Evolutionary conservation across 2,329 filamentous ascomycete genomes (phyloP), one percentile per base, ranked within the genome.

Genomic region (Aspergillus ochraceus): DNA sequence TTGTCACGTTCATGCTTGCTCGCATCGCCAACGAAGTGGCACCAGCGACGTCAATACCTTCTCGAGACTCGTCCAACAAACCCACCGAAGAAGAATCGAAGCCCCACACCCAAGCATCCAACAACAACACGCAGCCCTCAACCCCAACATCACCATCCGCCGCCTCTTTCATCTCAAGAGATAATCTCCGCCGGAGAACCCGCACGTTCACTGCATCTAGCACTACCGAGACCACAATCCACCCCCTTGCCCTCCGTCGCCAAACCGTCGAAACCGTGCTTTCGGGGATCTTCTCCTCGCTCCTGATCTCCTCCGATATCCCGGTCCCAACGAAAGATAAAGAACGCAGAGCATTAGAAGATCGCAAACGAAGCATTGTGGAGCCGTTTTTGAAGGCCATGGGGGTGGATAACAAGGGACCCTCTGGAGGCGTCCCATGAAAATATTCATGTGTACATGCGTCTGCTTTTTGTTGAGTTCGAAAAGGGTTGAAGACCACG

Each of bases 1-100:
- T 97, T 64, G 79, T 97, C 17, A 91, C 89, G 0, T 88, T 90
- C 9, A 93, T 92, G 76, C 81, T 97, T 11, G 81, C 82, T 22
- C 81, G 83, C 11, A 81, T 89, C 42, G 77, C 82, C 29, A 79
- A 79, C 36, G 86, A 89, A 67, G 74, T 88, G 6, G 77, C 77
- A 2, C 79, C 81, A 0, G 70, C 79, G 0, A 70, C 57, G 29
- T 69, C 71, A 6, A 61, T 66, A 2, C 54, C 66, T 8, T 29
- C 59, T 12, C 54, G 57, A 17, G 55, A 57, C 6, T 26, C 65
- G 2, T 49, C 57, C 1, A 59, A 60, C n/a, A 49, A 50, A 4
- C 20, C 30, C 39, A 52, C 42, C 10, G 20, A 55, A 19, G 49
- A 59, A 11, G 52, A 55, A 49, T 53, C 39, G 22, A 58, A 47